These are phyloP conservation scores for Scenedesmus sp. DNA, from an alignment of 163 green algal species.

Conservation along the genomic window DNA sequence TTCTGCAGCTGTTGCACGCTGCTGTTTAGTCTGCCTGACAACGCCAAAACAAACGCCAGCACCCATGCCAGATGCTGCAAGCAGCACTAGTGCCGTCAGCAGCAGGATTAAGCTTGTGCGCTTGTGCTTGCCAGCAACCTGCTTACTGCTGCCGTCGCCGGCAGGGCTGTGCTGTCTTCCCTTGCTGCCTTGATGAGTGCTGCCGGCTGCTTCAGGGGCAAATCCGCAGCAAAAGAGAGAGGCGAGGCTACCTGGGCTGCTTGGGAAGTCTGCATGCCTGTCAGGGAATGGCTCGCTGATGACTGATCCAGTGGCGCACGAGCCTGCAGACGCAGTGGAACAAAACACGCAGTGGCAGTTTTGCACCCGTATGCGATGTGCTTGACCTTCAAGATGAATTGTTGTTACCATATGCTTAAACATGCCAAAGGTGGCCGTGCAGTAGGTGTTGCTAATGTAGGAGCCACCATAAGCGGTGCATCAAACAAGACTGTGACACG, in stretches of 20 bases:
- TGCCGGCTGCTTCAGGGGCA: background rate
- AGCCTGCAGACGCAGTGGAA: too few species aligned
- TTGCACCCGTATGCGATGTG: too few species aligned
- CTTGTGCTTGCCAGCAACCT: background rate
- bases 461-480: background rate
- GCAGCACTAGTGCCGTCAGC: background rate
- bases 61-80: background rate
- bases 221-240: background rate
- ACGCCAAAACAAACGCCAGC: background rate
- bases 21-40: background rate
- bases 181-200: background rate
- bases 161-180: background rate
- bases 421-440: background rate
- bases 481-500: background rate
- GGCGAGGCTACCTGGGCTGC: background rate
- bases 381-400: too few species aligned
- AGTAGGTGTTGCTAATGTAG: background rate
- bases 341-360: too few species aligned
- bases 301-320: too few species aligned
- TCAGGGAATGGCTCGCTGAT: too few species aligned
- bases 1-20: background rate
- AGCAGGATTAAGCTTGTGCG: background rate
- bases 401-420: too few species aligned
- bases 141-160: background rate
- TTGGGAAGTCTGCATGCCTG: background rate